phyloP scores from a whole-genome alignment of 176 grass and related monocot species.

The Melocanna baccifera region DNA sequence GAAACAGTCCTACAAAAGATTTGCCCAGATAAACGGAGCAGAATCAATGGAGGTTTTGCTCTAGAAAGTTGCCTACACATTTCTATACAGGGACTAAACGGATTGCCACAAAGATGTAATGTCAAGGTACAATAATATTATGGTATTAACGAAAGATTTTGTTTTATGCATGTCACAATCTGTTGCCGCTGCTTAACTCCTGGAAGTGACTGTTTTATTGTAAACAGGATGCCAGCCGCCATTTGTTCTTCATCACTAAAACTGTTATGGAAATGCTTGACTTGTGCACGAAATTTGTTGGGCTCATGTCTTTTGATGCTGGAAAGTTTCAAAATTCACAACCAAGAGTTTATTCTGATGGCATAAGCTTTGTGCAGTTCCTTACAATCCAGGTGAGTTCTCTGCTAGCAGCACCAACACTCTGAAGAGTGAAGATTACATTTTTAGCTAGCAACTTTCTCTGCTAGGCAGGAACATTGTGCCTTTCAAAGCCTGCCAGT shows the following conservation, averaged over 20 bases:
- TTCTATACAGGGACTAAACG: too few species aligned
- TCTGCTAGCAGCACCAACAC: neutral
- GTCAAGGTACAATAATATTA: too few species aligned
- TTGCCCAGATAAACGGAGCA: too few species aligned
- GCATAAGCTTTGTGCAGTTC: neutral
- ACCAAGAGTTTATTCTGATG: neutral
- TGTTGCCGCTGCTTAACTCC: neutral
- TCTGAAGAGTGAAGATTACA: neutral
- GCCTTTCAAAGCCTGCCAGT: neutral
- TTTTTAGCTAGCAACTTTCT: neutral
- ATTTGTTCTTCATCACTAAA: too few species aligned
- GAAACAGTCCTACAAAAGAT: too few species aligned
- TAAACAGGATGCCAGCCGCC: too few species aligned
- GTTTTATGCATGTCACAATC: neutral
- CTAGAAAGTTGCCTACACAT: too few species aligned
- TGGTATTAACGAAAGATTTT: too few species aligned
- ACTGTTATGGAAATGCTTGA: neutral
- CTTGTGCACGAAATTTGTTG: neutral
- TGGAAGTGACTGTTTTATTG: neutral
- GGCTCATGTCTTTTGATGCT: neutral
- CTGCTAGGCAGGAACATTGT: too few species aligned
- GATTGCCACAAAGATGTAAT: too few species aligned
- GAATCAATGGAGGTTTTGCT: too few species aligned
- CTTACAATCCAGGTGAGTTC: neutral
- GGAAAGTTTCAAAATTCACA: neutral